Percentiles rank a stretch among this genome's conserved stretches.
phyloP scores from a whole-genome alignment of 2,329 filamentous ascomycete genomes.

The Fusarium robinianum region DNA sequence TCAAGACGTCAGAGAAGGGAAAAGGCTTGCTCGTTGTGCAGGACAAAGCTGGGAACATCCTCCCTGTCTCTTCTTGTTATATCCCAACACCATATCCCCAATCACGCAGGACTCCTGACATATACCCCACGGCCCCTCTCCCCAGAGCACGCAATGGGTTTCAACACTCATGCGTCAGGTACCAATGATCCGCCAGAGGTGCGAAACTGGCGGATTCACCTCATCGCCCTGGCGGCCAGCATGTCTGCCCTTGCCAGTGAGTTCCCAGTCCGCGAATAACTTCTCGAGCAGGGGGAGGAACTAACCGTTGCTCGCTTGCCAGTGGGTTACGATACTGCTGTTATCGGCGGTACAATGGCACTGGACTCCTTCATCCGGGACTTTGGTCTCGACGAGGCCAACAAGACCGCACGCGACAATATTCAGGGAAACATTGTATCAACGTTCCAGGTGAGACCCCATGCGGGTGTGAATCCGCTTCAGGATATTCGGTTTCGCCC shows the following conservation, averaged over 20 bases:
- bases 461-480: too few relatives aligned
- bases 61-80: too few relatives aligned
- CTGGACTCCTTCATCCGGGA: slow-evolving; percentile 44
- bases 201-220: slow-evolving; percentile 42
- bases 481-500: too few relatives aligned
- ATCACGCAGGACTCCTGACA: neutral
- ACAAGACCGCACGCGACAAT: slow-evolving; percentile 38
- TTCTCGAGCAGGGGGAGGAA: too few relatives aligned
- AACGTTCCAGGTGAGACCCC: slow-evolving; percentile 38
- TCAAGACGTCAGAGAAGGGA: neutral
- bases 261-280: slow-evolving; percentile 18
- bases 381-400: slow-evolving; percentile 39
- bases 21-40: slow-evolving; percentile 11
- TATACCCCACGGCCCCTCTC: neutral
- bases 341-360: slow-evolving; percentile 48
- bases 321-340: slow-evolving; percentile 46
- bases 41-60: too few relatives aligned
- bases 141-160: slow-evolving; percentile 31
- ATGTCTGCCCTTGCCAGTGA: slow-evolving; percentile 43
- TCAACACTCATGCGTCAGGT: slow-evolving; percentile 45
- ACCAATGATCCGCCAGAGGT: slow-evolving; percentile 42
- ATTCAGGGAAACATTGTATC: slow-evolving; percentile 47
- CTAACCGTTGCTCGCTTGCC: neutral
- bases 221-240: slow-evolving; percentile 40
- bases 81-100: neutral